These are phyloP conservation scores for Plasmodium gonderi DNA, from an alignment of 169 alveolate species.

Conservation along the genomic window DNA sequence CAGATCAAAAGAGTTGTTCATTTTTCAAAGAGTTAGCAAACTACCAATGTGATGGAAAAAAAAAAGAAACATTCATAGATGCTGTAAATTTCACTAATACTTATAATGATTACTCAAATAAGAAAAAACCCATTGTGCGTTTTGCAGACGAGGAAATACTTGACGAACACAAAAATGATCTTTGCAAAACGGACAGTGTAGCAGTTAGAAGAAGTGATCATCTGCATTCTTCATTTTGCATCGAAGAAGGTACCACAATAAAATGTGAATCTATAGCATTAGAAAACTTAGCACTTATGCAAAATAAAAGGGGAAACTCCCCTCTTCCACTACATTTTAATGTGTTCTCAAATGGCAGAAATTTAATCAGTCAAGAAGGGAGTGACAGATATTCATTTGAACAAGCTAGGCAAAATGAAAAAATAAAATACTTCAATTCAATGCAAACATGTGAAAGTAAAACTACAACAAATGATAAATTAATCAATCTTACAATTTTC, in stretches of 20 bases:
- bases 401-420: constrained; percentile 1
- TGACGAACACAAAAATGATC: background rate
- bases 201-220: background rate
- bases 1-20: background rate
- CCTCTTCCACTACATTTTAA: background rate
- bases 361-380: background rate
- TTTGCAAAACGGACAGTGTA: background rate
- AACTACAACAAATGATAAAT: background rate
- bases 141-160: background rate
- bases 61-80: background rate
- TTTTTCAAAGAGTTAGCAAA: background rate
- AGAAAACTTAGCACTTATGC: background rate
- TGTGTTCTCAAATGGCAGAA: background rate
- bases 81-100: background rate
- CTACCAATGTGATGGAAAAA: background rate
- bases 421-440: background rate
- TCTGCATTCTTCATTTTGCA: background rate
- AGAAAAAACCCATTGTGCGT: background rate
- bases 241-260: background rate
- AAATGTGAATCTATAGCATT: background rate
- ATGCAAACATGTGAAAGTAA: background rate
- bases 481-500: constrained; percentile 24
- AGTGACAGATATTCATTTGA: background rate
- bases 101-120: background rate
- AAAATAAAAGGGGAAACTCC: background rate